These are phyloP conservation scores for Hypoxylon lienhwacheense DNA, from an alignment of 495 filamentous ascomycete genomes.

Conservation along the genomic window DNA sequence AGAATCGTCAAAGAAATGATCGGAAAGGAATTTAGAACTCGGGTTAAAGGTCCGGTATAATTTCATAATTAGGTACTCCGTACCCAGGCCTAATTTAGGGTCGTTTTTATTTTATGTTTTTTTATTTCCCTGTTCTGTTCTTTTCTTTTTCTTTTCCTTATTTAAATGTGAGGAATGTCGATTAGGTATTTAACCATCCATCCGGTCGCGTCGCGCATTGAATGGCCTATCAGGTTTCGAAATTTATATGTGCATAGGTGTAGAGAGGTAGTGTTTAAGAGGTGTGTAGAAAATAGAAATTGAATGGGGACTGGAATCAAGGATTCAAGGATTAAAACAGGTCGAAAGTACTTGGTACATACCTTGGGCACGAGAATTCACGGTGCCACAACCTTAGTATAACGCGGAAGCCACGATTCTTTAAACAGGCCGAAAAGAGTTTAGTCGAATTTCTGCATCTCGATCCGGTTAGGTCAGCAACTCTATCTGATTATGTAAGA, in stretches of 20 bases:
- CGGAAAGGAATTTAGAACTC: slow-evolving; percentile 20
- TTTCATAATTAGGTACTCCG: too few relatives aligned
- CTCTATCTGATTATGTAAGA: too few relatives aligned
- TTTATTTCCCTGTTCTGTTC: too few relatives aligned
- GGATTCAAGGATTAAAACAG: too few relatives aligned
- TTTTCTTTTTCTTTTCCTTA: too few relatives aligned
- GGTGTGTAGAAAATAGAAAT: too few relatives aligned
- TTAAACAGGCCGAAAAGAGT: too few relatives aligned
- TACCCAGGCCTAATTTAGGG: too few relatives aligned
- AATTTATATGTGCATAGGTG: neutral
- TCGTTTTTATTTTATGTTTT: too few relatives aligned
- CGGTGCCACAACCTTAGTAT: neutral
- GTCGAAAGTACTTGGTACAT: too few relatives aligned
- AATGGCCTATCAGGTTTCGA: too few relatives aligned
- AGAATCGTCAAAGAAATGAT: slow-evolving; percentile 20
- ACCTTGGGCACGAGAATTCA: neutral
- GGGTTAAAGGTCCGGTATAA: neutral
- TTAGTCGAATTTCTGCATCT: neutral
- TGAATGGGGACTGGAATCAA: too few relatives aligned
- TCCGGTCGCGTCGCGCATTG: slow-evolving; percentile 31
- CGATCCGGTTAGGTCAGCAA: neutral
- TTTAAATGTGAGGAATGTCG: slow-evolving; percentile 9
- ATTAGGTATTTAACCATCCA: neutral
- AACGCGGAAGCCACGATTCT: slow-evolving; percentile 3
- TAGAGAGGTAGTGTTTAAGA: neutral